A percentile compares a stretch with the other conserved stretches of the same genome.
These are phyloP conservation scores for Hanseniaspora hatyaiensis DNA, from an alignment of 805 yeast species.

Conservation along the genomic window DNA sequence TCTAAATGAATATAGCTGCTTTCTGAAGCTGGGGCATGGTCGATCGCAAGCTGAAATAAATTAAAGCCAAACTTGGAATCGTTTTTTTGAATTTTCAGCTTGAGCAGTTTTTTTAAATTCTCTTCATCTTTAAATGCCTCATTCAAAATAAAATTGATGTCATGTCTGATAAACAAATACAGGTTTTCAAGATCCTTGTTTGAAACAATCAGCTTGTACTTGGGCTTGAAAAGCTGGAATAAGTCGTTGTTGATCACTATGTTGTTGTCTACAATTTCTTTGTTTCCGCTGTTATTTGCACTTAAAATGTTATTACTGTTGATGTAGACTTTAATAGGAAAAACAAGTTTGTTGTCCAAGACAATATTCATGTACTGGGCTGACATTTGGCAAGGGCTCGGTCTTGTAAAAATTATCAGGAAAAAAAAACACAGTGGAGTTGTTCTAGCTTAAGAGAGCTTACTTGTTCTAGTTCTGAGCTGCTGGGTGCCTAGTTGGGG, in stretches of 20 bases:
- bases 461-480: too few species aligned
- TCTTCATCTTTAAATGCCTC: neutral
- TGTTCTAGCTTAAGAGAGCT: too few species aligned
- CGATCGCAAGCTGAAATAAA: too few species aligned
- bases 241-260: slow-evolving; percentile 12
- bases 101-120: neutral
- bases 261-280: slow-evolving; percentile 3
- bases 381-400: slow-evolving; percentile 16
- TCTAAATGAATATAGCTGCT: neutral
- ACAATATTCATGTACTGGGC: slow-evolving; percentile 26
- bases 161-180: neutral
- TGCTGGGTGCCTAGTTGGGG: too few species aligned
- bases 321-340: slow-evolving; percentile 2
- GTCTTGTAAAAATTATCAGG: too few species aligned
- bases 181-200: slow-evolving; percentile 7
- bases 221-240: slow-evolving; percentile 9
- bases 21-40: neutral
- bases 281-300: neutral
- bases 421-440: too few species aligned
- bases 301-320: slow-evolving; percentile 6
- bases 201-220: slow-evolving; percentile 2
- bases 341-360: slow-evolving; percentile 22
- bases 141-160: slow-evolving; percentile 1
- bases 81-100: neutral
- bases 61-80: neutral